These are phyloP conservation scores for Mycena alexandri DNA, from an alignment of 768 basidiomycete genomes.

Conservation along the genomic window DNA sequence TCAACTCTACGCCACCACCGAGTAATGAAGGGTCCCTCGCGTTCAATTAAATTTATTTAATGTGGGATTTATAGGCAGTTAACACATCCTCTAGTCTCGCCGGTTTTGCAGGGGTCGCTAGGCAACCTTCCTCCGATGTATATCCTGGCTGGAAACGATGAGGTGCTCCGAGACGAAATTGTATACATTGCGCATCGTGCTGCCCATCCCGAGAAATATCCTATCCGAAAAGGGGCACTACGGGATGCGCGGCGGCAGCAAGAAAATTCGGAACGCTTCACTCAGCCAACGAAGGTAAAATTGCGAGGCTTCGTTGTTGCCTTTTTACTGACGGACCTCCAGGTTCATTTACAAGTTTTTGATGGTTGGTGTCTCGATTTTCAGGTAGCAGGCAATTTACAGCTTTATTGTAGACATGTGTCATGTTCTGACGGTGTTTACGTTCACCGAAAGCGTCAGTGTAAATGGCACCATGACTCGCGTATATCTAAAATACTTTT, in stretches of 20 bases:
- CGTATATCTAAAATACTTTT: background rate
- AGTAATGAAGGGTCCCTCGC: slow-evolving; percentile 49
- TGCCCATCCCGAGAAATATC: slow-evolving; percentile 76
- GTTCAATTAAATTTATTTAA: background rate
- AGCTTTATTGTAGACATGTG: slow-evolving; percentile 64
- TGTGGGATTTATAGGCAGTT: slow-evolving; percentile 57
- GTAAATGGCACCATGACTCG: background rate
- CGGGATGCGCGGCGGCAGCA: slow-evolving; percentile 59
- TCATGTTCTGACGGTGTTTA: slow-evolving; percentile 82
- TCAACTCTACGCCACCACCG: slow-evolving; percentile 82
- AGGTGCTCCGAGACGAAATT: slow-evolving; percentile 83
- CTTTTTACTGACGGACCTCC: slow-evolving; percentile 4
- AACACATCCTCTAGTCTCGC: slow-evolving; percentile 79
- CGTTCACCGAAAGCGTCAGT: slow-evolving; percentile 69
- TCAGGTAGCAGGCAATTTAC: background rate
- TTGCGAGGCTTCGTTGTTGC: background rate
- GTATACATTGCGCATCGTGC: slow-evolving; percentile 85
- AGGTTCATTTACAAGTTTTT: slow-evolving; percentile 83
- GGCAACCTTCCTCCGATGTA: slow-evolving; percentile 84
- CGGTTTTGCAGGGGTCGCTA: slow-evolving; percentile 76
- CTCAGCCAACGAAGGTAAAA: slow-evolving; percentile 63
- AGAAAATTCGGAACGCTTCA: slow-evolving; percentile 65
- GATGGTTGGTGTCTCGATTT: slow-evolving; percentile 63
- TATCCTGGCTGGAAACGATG: slow-evolving; percentile 79
- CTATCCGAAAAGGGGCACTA: slow-evolving; percentile 67